phyloP scores from a whole-genome alignment of 371 early-diverging fungal genomes.

The Dichotomocladium elegans region DNA sequence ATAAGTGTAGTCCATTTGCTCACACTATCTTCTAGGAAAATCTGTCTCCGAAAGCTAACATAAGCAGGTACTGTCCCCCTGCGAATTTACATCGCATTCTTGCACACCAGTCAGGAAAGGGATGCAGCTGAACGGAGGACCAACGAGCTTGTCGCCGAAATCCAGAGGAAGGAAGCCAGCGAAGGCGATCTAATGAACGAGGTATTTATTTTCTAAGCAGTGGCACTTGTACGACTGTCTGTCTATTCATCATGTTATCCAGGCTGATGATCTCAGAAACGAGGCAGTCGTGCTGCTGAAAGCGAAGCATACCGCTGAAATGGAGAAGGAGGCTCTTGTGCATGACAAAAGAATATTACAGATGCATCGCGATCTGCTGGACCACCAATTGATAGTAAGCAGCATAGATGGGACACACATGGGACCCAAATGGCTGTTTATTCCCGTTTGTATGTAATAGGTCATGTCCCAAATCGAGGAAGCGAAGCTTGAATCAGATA shows the following conservation, averaged over 20 bases:
- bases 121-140: background rate
- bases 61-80: background rate
- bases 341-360: conserved; percentile 27
- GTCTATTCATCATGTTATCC: background rate
- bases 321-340: conserved; percentile 6
- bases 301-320: conserved; percentile 1
- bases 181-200: background rate
- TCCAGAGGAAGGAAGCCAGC: background rate
- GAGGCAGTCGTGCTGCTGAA: conserved; percentile 5
- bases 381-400: conserved; percentile 48
- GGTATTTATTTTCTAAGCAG: background rate
- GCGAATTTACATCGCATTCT: background rate
- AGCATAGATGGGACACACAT: background rate
- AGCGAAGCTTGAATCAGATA: background rate
- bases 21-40: background rate
- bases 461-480: conserved; percentile 66
- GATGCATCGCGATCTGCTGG: conserved; percentile 47
- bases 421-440: background rate
- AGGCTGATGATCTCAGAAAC: conserved; percentile 6
- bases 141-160: background rate
- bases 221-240: background rate
- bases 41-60: background rate
- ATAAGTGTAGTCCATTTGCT: too few species aligned
- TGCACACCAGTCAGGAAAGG: background rate
- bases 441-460: conserved; percentile 20